Percentiles rank a stretch among this genome's conserved stretches.
phyloP scores from a whole-genome alignment of 1,284 basidiomycete genomes.

The Fomitiporia mediterranea region DNA sequence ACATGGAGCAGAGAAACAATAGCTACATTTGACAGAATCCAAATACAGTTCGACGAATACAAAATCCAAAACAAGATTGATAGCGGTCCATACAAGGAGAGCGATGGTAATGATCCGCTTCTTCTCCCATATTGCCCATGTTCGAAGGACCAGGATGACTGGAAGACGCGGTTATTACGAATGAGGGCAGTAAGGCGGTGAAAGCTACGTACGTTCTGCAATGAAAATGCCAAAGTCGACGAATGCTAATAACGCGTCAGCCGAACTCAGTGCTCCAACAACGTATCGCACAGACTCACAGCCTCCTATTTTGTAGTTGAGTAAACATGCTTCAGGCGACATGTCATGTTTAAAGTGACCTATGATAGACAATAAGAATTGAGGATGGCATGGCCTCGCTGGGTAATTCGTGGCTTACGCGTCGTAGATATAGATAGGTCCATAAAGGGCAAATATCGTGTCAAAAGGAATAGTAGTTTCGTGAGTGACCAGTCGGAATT shows the following conservation, averaged over 20 bases:
- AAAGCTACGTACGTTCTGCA: conserved; percentile 1
- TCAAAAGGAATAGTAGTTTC: conserved; percentile 4
- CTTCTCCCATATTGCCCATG: conserved; percentile 4
- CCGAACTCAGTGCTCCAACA: neutral
- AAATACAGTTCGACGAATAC: conserved; percentile 1
- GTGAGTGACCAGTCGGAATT: neutral
- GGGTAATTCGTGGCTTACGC: neutral
- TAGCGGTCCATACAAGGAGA: neutral
- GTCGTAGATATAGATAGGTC: conserved; percentile 1
- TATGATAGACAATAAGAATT: neutral
- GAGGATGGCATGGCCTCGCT: neutral
- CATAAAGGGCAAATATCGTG: conserved; percentile 10
- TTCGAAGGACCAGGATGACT: conserved; percentile 2
- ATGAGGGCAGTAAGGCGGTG: neutral
- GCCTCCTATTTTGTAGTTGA: conserved; percentile 6
- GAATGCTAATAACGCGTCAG: neutral
- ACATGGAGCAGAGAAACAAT: neutral
- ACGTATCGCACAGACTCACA: neutral
- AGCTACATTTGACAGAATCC: conserved; percentile 2
- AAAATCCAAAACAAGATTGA: neutral
- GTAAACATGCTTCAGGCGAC: neutral
- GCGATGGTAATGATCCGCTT: neutral
- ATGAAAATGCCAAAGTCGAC: conserved; percentile 2
- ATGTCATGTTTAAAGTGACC: conserved; percentile 1
- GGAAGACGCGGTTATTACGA: neutral